Base-by-base conservation (phyloP, 2,329 filamentous ascomycete species). In the Dactylonectria macrodidyma region DNA sequence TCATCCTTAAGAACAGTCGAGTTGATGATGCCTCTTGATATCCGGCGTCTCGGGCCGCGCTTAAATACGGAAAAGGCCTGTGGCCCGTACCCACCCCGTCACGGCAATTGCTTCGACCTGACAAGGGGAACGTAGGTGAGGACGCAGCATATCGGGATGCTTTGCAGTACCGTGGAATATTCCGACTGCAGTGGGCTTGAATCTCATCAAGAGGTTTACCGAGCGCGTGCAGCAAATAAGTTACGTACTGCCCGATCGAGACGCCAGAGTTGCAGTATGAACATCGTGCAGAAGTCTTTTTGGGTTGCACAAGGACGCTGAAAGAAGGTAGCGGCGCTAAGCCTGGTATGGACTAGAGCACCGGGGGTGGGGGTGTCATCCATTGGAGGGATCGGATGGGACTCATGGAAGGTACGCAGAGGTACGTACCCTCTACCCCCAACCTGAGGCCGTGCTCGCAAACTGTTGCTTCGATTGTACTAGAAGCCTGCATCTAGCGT, bases 251-350 rank as follows among this genome's bases (percentile, higher is more conserved):
- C 34, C 11, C 16, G n/a, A 14, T 11, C 30, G 26, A 34, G 7
- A 51, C 30, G 48, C 11, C 51, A 22, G 8, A 10, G 51, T 30
- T 54, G 30, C 50, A 22, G 9, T 19, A 22, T 10, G 51, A 54
- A 54, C 34, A 11, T 22, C n/a, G 51, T 12, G 51, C 33, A 19
- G 33, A 34, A 30, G 26, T 30, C 26, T 30, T 30, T 7, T 30
- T 30, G 26, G 48, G 16, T 33, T 33, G 16, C 48, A 36, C 51
- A n/a, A 47, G 8, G 46, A 34, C 50, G 51, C 34, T n/a, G 51
- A 54, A 54, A 54, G 51, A 54, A 19, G 34, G 30, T 54, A 54
- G 8, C 5, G 2, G 10, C n/a, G 51, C 51, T 54, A 54, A 34
- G 33, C 51, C 30, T 38, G 19, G 5, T 3, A 14, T 22, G n/a